A percentile compares a stretch with the other conserved stretches of the same genome.
These are phyloP conservation scores for Garcia nutans DNA, from an alignment of 345 rosid genomes.

Conservation along the genomic window DNA sequence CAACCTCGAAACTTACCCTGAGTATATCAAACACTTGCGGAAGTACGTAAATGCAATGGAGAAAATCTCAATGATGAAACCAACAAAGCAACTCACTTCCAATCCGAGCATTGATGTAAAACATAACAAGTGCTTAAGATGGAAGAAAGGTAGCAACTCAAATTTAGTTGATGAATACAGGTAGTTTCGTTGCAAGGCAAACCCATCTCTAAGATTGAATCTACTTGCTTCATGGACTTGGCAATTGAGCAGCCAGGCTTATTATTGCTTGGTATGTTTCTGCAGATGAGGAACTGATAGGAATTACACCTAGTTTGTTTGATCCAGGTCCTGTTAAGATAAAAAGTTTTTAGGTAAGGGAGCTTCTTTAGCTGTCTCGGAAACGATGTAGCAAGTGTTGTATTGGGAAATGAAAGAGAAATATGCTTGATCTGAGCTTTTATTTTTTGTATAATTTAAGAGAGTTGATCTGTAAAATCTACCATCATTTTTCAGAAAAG, in stretches of 20 bases:
- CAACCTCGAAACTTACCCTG: slow-evolving; percentile 91
- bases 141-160: slow-evolving; percentile 41
- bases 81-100: slow-evolving; percentile 43
- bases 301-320: slow-evolving; percentile 15
- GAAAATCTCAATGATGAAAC: slow-evolving; percentile 62
- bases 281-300: slow-evolving; percentile 20
- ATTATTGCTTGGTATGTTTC: slow-evolving; percentile 13
- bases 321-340: slow-evolving; percentile 20
- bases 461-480: slow-evolving; percentile 24
- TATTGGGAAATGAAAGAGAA: slow-evolving; percentile 6
- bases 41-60: slow-evolving; percentile 87
- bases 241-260: slow-evolving; percentile 14
- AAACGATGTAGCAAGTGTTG: neutral
- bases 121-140: slow-evolving; percentile 47
- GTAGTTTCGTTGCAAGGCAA: slow-evolving; percentile 14
- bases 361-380: slow-evolving; percentile 8
- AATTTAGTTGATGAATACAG: slow-evolving; percentile 8
- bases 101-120: slow-evolving; percentile 58
- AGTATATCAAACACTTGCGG: slow-evolving; percentile 81
- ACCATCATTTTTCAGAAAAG: slow-evolving; percentile 11
- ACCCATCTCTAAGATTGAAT: slow-evolving; percentile 8
- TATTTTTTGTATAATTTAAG: slow-evolving; percentile 12
- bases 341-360: slow-evolving; percentile 2
- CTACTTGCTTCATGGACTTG: slow-evolving; percentile 12
- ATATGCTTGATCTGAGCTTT: slow-evolving; percentile 24